Evolutionary conservation across 495 filamentous ascomycete species (phyloP), one percentile per base, ranked within the genome.

Genomic region (Penicillium macrosclerotiorum): DNA sequence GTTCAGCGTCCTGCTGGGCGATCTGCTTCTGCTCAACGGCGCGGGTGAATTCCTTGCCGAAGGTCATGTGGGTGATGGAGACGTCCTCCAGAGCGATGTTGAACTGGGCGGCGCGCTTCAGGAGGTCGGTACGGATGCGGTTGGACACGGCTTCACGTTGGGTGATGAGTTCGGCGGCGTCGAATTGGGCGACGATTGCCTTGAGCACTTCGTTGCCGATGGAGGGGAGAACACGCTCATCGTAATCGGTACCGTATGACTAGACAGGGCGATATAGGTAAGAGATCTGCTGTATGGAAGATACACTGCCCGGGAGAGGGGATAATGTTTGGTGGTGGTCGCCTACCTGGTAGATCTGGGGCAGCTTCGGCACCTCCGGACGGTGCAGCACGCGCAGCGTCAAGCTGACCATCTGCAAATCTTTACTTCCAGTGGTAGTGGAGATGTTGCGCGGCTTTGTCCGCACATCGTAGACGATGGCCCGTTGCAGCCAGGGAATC

Each of bases 181-280:
- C 93, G 77, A 97, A 99, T 66, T 97, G 93, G 55, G 93, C 93
- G 39, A 99, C 93, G 71, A 97, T 97, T 52, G 93, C 79, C 75
- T 99, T 99, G 64, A 99, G 89, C 57, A 99, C 93, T 86, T 99
- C 93, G 79, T 99, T 99, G 63, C 93, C 93, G 79, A 99, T 97
- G 60, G 93, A 99, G 42, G 93, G 93, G 60, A 99, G 90, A 33
- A 99, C 93, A 71, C 93, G 88, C 77, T 99, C 93, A 71, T 99
- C 93, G 77, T 99, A 99, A 68, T 99, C 93, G 71, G 80, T 85
- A 62, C 93, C 93, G 69, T 97, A 92, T 58, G 74, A 74, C 76
- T 78, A n/a, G n/a, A n/a, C n/a, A n/a, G n/a, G n/a, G n/a, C n/a
- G n/a, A n/a, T n/a, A n/a, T n/a, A n/a, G n/a, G n/a, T n/a, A n/a